Percentiles rank a stretch among this genome's conserved stretches.
These are phyloP conservation scores for Solanum chaucha DNA, from an alignment of 257 asterid genomes.

Conservation along the genomic window DNA sequence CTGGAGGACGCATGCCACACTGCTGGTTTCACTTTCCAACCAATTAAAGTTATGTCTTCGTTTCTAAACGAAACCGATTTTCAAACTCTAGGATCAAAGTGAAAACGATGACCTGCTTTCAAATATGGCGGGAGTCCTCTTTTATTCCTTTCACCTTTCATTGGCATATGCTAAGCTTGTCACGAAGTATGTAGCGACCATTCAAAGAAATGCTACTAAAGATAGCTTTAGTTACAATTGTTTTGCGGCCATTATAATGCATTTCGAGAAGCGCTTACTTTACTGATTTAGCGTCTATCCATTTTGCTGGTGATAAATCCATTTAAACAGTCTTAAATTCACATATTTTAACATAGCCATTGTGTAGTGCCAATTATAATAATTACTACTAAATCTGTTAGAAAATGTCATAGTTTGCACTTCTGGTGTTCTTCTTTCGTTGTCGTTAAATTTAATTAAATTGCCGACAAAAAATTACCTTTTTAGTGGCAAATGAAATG, in stretches of 20 bases:
- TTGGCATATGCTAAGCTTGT: not conserved
- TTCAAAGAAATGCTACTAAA: not conserved
- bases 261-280: not conserved
- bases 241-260: not conserved
- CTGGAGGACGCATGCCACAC: constrained; percentile 57
- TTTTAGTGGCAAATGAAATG: not conserved
- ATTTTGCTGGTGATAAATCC: not conserved
- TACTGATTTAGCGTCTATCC: not conserved
- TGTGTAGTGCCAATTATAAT: not conserved
- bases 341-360: not conserved
- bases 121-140: not conserved
- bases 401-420: not conserved
- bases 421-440: not conserved
- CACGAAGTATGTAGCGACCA: not conserved
- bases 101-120: not conserved
- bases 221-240: not conserved
- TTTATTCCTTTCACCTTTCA: not conserved
- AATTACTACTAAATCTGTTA: not conserved
- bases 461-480: not conserved
- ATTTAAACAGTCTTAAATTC: not conserved
- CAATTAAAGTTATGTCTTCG: constrained; percentile 46
- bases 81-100: constrained; percentile 26
- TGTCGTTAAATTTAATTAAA: not conserved
- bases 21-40: constrained; percentile 60
- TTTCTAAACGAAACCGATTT: constrained; percentile 34